Base-by-base conservation (phyloP, 345 rosid genomes). In the Acer yangbiense region DNA sequence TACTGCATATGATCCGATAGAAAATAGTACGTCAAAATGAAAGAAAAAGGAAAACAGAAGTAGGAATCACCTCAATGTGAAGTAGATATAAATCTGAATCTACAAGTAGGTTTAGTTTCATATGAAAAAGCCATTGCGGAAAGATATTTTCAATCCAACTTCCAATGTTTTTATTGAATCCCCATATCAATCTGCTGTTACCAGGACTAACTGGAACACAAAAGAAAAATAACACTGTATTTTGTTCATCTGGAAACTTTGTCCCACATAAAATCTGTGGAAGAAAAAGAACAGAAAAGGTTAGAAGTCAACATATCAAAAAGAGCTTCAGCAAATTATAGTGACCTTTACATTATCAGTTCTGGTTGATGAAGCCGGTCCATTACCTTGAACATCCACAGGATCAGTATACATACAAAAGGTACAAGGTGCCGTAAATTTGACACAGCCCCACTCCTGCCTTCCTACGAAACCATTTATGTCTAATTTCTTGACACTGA, bases 181-280 rank as follows among this genome's bases (percentile, higher is more conserved):
- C 73, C 97, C 98, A 93, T 77, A 93, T 89, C 79, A 92, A 78
- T 85, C 97, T 90, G 76, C 98, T 93, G 66, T 83, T 83, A 80
- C 98, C 98, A 1, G 98, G 97, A 68, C 95, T 90, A 29, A 93
- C 95, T 1, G 97, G 98, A 74, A 92, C 60, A 73, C 97, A 93
- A 17, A 91, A 81, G 77, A 93, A 93, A 78, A 93, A 84, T 79
- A 91, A 77, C 76, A 88, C 84, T 74, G 72, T 2, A 73, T 77
- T 90, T 57, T 79, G 82, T 50, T 80, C 76, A 2, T 75, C n/a
- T 9, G 78, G 20, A 9, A 77, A 32, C 16, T 74, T 71, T 89
- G 83, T 83, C 74, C 21, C 48, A 27, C 79, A 52, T 25, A 68
- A 21, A 25, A 27, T 43, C 32, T 39, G 39, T 11, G 43, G 16